phyloP scores from a whole-genome alignment of 768 basidiomycete genomes.

The Gautieria morchelliformis region DNA sequence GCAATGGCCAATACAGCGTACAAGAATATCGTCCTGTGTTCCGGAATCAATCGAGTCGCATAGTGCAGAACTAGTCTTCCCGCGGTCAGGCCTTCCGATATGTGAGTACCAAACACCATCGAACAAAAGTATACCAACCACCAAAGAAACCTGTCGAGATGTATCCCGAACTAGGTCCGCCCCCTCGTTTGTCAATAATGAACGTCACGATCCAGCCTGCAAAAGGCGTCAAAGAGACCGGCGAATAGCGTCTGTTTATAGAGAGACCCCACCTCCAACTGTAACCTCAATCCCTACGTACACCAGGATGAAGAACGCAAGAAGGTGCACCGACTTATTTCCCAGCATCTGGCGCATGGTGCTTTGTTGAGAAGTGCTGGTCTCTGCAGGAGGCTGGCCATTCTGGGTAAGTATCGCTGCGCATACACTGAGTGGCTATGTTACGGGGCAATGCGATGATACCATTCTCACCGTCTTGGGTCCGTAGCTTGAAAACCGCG shows the following conservation, averaged over 20 bases:
- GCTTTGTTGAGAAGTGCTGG: not conserved
- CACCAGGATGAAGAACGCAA: slow-evolving; percentile 55
- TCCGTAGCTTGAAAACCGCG: slow-evolving; percentile 56
- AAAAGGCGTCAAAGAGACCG: not conserved
- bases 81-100: slow-evolving; percentile 37
- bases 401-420: not conserved
- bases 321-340: slow-evolving; percentile 45
- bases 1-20: slow-evolving; percentile 22
- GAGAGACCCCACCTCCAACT: slow-evolving; percentile 26
- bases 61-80: slow-evolving; percentile 40
- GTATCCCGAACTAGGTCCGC: slow-evolving; percentile 42
- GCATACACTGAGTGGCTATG: not conserved
- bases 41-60: slow-evolving; percentile 5
- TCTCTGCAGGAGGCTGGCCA: slow-evolving; percentile 6
- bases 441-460: not conserved
- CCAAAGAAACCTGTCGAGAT: slow-evolving; percentile 30
- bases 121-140: not conserved
- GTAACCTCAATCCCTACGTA: slow-evolving; percentile 65
- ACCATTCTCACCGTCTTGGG: slow-evolving; percentile 48
- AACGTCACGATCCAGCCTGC: slow-evolving; percentile 65
- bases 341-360: slow-evolving; percentile 37
- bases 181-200: slow-evolving; percentile 32
- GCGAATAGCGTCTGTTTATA: not conserved
- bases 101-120: not conserved
- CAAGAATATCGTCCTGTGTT: slow-evolving; percentile 23